These are phyloP conservation scores for Carex pumila DNA, from an alignment of 176 grass and related monocot genomes.

Conservation along the genomic window DNA sequence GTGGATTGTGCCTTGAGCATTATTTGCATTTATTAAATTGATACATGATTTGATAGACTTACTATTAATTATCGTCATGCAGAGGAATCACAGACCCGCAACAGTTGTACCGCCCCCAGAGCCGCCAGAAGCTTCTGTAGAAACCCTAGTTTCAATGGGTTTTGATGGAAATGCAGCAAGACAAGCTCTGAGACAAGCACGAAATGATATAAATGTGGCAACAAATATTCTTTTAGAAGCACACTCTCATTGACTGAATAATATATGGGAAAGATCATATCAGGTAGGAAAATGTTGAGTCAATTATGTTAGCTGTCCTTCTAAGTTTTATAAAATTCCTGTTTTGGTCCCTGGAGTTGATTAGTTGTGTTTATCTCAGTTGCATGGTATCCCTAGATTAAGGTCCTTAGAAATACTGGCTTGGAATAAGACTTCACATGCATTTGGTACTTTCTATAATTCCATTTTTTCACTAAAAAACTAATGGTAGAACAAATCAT, in stretches of 20 bases:
- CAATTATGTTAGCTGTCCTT: background rate
- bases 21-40: background rate
- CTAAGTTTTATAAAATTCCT: background rate
- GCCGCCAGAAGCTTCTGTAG: slow-evolving; percentile 72
- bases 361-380: background rate
- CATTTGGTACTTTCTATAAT: background rate
- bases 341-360: slow-evolving; percentile 10
- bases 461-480: background rate
- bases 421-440: background rate
- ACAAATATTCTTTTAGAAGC: slow-evolving; percentile 97
- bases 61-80: background rate
- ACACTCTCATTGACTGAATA: slow-evolving; percentile 37
- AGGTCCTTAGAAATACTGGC: background rate
- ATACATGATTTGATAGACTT: background rate
- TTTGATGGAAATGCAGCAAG: slow-evolving; percentile 76
- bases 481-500: background rate
- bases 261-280: background rate
- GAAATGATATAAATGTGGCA: slow-evolving; percentile 81
- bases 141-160: slow-evolving; percentile 84
- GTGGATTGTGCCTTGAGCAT: background rate
- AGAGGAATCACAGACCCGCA: slow-evolving; percentile 14
- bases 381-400: background rate
- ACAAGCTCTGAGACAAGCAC: slow-evolving; percentile 62
- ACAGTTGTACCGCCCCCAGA: slow-evolving; percentile 42
- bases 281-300: background rate